phyloP scores from a whole-genome alignment of 2,329 filamentous ascomycete species.

The Aureobasidium uvarum region DNA sequence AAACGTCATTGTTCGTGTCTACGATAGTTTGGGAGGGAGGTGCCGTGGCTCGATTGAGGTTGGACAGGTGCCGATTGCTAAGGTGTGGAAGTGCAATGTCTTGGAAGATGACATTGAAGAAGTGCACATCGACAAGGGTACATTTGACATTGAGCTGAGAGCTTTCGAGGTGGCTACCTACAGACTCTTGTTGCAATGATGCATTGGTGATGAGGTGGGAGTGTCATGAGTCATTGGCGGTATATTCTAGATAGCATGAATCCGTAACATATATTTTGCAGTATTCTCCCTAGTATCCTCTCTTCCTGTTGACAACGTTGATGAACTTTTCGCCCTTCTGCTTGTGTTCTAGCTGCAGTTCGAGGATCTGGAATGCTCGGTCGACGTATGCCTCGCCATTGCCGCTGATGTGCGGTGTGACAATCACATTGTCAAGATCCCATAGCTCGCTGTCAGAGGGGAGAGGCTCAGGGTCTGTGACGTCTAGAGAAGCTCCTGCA shows the following conservation, averaged over 20 bases:
- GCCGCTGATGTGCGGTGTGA: slow-evolving; percentile 66
- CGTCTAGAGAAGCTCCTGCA: slow-evolving; percentile 70
- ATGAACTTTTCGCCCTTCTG: slow-evolving; percentile 56
- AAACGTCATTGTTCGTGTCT: slow-evolving; percentile 80
- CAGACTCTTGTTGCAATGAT: slow-evolving; percentile 37
- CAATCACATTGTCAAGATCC: slow-evolving; percentile 65
- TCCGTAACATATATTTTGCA: not conserved
- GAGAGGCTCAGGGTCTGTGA: slow-evolving; percentile 76
- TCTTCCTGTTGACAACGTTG: slow-evolving; percentile 60
- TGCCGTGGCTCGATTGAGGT: slow-evolving; percentile 69
- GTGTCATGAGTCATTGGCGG: not conserved
- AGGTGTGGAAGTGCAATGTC: slow-evolving; percentile 78
- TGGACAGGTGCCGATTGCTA: slow-evolving; percentile 65
- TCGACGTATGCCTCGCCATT: slow-evolving; percentile 55
- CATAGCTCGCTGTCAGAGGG: slow-evolving; percentile 67
- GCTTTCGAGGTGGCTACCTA: slow-evolving; percentile 43
- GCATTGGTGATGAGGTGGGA: not conserved
- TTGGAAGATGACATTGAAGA: slow-evolving; percentile 82
- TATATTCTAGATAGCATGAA: slow-evolving; percentile 10
- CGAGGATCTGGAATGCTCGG: slow-evolving; percentile 58
- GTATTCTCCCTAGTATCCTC: slow-evolving; percentile 54
- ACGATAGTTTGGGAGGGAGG: slow-evolving; percentile 83
- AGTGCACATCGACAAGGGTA: slow-evolving; percentile 50
- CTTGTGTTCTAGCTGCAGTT: slow-evolving; percentile 55
- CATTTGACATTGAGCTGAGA: slow-evolving; percentile 42